Evolutionary conservation across 1,139 yeast genomes (phyloP).

Genomic region (Lizanozyma gosingica): DNA sequence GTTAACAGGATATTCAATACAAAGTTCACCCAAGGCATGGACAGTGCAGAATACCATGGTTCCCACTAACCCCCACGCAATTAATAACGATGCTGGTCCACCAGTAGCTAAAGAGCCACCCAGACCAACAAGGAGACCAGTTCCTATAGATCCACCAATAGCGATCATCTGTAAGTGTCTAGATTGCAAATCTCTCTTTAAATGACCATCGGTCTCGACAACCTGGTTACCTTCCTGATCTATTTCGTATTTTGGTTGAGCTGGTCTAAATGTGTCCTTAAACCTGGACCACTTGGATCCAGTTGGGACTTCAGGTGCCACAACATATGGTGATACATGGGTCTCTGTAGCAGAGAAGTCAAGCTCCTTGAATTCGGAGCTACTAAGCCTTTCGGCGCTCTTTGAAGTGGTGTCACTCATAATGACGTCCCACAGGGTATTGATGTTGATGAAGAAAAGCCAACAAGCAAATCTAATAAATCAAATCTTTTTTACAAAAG

Average conservation of each 20-base stretch:
- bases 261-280: not conserved
- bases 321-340: not conserved
- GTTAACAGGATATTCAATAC: conserved; percentile 52
- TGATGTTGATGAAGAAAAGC: too few relatives aligned
- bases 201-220: conserved; percentile 22
- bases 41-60: conserved; percentile 42
- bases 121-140: conserved; percentile 30
- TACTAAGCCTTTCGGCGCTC: not conserved
- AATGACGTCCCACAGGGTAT: not conserved
- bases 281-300: conserved; percentile 10
- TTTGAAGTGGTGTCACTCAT: not conserved
- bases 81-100: conserved; percentile 30
- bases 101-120: conserved; percentile 31
- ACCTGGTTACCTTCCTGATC: conserved; percentile 22
- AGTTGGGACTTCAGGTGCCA: not conserved
- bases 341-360: not conserved
- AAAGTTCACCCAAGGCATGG: conserved; percentile 52
- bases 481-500: too few relatives aligned
- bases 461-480: too few relatives aligned
- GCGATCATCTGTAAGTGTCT: conserved; percentile 40
- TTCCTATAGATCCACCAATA: conserved; percentile 37
- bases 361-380: not conserved
- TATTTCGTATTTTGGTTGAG: conserved; percentile 4
- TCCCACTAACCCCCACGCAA: conserved; percentile 33
- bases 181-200: conserved; percentile 27